Evolutionary conservation across 768 basidiomycete genomes (phyloP).

Genomic region (Boletus bicolor): DNA sequence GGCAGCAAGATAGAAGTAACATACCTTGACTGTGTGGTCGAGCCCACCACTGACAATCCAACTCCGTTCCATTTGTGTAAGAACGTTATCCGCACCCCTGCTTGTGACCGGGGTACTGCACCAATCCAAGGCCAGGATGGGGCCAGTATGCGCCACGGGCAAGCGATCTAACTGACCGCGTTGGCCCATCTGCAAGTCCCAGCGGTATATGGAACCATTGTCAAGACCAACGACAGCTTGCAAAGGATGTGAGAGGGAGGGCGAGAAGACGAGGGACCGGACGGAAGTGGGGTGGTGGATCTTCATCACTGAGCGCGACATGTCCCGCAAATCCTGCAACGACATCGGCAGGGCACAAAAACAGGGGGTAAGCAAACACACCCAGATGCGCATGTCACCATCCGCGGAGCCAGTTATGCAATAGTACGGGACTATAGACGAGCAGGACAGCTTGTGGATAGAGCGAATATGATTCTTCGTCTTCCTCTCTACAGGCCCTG

Average conservation of each 20-base stretch:
- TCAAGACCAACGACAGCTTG: constrained; percentile 68
- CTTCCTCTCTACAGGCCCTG: constrained; percentile 51
- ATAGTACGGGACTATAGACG: constrained; percentile 63
- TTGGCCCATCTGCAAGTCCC: constrained; percentile 79
- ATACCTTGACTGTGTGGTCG: constrained; percentile 75
- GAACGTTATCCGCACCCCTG: constrained; percentile 13
- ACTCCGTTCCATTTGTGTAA: constrained; percentile 37
- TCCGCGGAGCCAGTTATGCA: constrained; percentile 81
- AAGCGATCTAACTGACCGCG: constrained; percentile 70
- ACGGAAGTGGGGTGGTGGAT: constrained; percentile 70
- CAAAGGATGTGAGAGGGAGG: constrained; percentile 58
- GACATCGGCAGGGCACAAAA: background rate
- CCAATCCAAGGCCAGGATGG: constrained; percentile 78
- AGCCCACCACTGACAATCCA: constrained; percentile 82
- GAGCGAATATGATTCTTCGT: constrained; percentile 70
- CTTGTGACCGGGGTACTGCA: constrained; percentile 34
- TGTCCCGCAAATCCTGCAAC: constrained; percentile 66
- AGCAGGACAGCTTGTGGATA: constrained; percentile 67
- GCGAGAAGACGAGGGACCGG: constrained; percentile 68
- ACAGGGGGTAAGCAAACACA: constrained; percentile 29
- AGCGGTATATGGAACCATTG: constrained; percentile 70
- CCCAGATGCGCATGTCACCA: constrained; percentile 79
- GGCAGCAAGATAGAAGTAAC: constrained; percentile 1
- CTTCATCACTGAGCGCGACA: constrained; percentile 64
- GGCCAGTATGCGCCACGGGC: constrained; percentile 67